phyloP scores from a whole-genome alignment of 306 rosid genomes.

The Quercus agrifolia region DNA sequence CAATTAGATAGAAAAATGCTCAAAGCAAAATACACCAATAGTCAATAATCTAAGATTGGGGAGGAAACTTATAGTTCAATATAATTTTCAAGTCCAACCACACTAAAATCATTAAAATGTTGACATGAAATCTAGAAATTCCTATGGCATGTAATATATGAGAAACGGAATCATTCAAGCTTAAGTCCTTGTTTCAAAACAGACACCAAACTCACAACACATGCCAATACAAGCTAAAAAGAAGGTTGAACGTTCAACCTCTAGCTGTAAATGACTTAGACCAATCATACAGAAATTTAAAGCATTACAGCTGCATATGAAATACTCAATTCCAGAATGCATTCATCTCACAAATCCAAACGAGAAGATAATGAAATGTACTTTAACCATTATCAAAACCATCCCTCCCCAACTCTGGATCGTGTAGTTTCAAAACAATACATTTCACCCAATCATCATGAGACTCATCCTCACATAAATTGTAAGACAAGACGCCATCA shows the following conservation, averaged over 20 bases:
- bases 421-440: neutral
- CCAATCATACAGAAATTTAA: neutral
- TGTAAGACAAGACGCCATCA: neutral
- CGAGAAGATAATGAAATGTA: neutral
- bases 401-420: neutral
- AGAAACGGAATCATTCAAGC: conserved; percentile 4
- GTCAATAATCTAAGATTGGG: conserved; percentile 1
- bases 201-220: conserved; percentile 3
- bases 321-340: conserved; percentile 1
- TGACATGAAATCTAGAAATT: neutral
- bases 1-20: neutral
- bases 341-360: neutral
- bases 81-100: conserved; percentile 5
- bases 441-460: neutral
- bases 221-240: conserved; percentile 4
- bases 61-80: neutral
- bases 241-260: neutral
- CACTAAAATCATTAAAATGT: neutral
- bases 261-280: neutral
- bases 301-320: neutral
- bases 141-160: neutral
- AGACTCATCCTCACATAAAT: neutral
- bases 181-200: conserved; percentile 14
- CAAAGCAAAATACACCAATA: neutral
- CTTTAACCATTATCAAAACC: neutral